Percentiles rank a stretch among this genome's conserved stretches.
These are phyloP conservation scores for Peronospora destructor DNA, from an alignment of 352 stramenopile species.

Conservation along the genomic window DNA sequence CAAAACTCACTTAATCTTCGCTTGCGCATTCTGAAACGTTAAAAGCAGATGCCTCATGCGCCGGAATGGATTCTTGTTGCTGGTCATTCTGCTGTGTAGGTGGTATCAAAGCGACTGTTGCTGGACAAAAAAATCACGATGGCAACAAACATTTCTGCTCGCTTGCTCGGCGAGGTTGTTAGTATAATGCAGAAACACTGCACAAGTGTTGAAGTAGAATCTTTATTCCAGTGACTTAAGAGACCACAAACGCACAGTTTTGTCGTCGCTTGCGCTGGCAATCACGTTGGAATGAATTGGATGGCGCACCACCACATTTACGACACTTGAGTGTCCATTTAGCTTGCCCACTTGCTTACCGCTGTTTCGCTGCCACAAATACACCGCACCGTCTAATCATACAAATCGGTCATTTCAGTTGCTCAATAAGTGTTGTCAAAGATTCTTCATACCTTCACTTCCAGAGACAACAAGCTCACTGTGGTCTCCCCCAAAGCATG, in stretches of 20 bases:
- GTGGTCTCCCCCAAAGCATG: conserved; percentile 48
- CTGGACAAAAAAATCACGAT: conserved; percentile 50
- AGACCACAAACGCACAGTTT: conserved; percentile 50
- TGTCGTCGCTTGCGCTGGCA: conserved; percentile 67
- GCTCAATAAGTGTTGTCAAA: background rate
- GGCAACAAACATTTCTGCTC: conserved; percentile 49
- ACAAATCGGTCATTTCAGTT: background rate
- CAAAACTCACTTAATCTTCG: conserved; percentile 42
- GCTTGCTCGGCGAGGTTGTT: conserved; percentile 30
- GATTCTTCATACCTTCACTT: conserved; percentile 51
- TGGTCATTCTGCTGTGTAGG: conserved; percentile 17
- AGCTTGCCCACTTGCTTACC: conserved; percentile 35
- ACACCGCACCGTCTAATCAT: conserved; percentile 44
- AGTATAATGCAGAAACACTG: conserved; percentile 4
- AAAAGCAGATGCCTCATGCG: conserved; percentile 43
- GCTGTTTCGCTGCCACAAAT: conserved; percentile 54
- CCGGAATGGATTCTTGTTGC: conserved; percentile 60
- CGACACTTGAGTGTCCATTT: conserved; percentile 52
- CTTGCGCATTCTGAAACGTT: conserved; percentile 48
- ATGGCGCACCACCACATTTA: conserved; percentile 63
- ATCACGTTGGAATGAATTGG: conserved; percentile 45
- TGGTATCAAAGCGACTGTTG: conserved; percentile 59
- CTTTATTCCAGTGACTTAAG: conserved; percentile 23
- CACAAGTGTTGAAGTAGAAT: background rate
- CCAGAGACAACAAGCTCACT: conserved; percentile 53